Evolutionary conservation across 2,329 filamentous ascomycete species (phyloP).

Genomic region (Sphaerostilbella broomeana): DNA sequence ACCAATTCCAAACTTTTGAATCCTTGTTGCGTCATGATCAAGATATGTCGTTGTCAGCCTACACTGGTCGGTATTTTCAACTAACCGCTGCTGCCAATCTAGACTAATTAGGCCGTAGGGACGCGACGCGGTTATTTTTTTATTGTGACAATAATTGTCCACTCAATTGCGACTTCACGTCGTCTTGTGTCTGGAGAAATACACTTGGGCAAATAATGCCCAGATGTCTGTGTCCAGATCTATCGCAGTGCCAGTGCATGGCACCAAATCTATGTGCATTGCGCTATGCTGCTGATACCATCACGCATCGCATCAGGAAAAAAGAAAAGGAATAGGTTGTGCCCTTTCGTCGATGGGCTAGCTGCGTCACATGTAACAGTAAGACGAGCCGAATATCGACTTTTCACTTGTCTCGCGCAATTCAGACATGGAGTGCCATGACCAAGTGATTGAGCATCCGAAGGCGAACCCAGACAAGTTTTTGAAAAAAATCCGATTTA

Average conservation of each 20-base stretch:
- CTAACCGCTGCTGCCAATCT: neutral
- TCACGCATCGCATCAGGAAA: slow-evolving; percentile 8
- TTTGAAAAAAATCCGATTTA: no score
- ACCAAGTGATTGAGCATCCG: no score
- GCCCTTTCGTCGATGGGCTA: slow-evolving; percentile 1
- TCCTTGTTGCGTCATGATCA: slow-evolving; percentile 14
- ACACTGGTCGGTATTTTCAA: slow-evolving; percentile 4
- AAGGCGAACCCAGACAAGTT: no score
- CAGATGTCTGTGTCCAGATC: slow-evolving; percentile 12
- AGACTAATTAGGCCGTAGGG: neutral
- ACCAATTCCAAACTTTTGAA: slow-evolving; percentile 24
- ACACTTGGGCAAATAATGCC: no score
- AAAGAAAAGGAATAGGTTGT: neutral
- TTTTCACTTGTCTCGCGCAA: no score
- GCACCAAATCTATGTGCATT: slow-evolving; percentile 15
- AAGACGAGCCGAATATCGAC: neutral
- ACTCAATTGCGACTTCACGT: neutral
- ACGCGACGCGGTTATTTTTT: neutral
- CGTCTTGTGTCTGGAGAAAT: no score
- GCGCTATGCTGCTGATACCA: slow-evolving; percentile 10
- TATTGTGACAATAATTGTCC: neutral
- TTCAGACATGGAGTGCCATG: no score
- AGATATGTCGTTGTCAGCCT: slow-evolving; percentile 9
- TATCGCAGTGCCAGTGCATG: slow-evolving; percentile 12
- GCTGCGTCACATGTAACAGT: neutral